These are phyloP conservation scores for Platanus orientalis DNA, from an alignment of 164 flowering plant species.

Conservation along the genomic window DNA sequence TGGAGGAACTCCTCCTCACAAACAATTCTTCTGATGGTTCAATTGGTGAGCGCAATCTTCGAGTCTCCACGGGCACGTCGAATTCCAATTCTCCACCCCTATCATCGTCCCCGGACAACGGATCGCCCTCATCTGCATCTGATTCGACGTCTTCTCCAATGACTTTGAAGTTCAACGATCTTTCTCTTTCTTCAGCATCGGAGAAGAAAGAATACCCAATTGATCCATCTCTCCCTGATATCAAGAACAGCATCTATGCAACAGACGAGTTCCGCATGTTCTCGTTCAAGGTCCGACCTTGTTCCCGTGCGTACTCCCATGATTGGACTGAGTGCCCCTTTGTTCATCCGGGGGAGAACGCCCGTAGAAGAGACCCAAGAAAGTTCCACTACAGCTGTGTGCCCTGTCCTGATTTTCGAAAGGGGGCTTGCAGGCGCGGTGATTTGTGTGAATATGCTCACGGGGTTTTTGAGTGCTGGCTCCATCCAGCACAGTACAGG, in stretches of 20 bases:
- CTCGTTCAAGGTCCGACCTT: conserved; percentile 90
- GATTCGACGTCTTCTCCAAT: conserved; percentile 44
- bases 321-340: conserved; percentile 99
- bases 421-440: conserved; percentile 87
- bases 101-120: conserved; percentile 57
- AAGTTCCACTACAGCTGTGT: conserved; percentile 96
- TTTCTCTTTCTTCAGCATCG: conserved; percentile 20
- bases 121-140: conserved; percentile 50
- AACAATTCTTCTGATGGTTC: conserved; percentile 23
- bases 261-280: conserved; percentile 95
- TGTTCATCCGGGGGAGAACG: conserved; percentile 97
- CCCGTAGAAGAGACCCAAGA: conserved; percentile 90
- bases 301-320: conserved; percentile 94
- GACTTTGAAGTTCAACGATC: conserved; percentile 33
- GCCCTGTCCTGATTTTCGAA: conserved; percentile 93
- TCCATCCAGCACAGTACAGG: conserved; percentile 93
- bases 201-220: conserved; percentile 86
- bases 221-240: conserved; percentile 86
- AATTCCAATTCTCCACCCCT: conserved; percentile 50
- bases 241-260: conserved; percentile 84
- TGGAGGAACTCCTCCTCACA: conserved; percentile 62
- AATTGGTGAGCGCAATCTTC: conserved; percentile 26
- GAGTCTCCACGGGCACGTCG: conserved; percentile 30
- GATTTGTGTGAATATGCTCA: conserved; percentile 97
- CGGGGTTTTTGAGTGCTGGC: conserved; percentile 97